Evolutionary conservation across 352 stramenopile species (phyloP).

Genomic region (Globisporangium splendens): DNA sequence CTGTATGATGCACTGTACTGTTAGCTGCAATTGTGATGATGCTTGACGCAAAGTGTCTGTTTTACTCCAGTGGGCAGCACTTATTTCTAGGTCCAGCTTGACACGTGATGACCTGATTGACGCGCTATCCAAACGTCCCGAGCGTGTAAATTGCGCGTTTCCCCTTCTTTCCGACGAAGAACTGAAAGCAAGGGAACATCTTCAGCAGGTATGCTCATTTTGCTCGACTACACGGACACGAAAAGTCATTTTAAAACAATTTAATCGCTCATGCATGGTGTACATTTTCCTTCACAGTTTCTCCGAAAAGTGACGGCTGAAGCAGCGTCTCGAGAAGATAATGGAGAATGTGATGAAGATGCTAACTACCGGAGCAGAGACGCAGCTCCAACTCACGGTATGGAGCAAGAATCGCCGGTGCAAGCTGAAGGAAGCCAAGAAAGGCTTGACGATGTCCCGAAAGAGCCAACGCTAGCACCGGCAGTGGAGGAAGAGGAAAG

Average conservation of each 20-base stretch:
- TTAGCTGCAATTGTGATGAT: background rate
- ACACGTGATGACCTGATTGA: slow-evolving; percentile 22
- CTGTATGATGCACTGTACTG: background rate
- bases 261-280: no score
- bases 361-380: background rate
- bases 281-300: background rate
- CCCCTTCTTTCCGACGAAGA: slow-evolving; percentile 43
- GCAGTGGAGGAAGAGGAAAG: no score
- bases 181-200: slow-evolving; percentile 19
- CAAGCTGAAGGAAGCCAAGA: background rate
- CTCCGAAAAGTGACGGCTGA: slow-evolving; percentile 2
- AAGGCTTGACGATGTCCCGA: no score
- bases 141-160: slow-evolving; percentile 51
- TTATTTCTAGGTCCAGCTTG: slow-evolving; percentile 52
- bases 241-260: no score
- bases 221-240: no score
- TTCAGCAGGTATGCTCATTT: slow-evolving; percentile 28
- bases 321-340: background rate
- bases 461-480: no score
- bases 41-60: background rate
- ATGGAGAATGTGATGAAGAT: background rate
- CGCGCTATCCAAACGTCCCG: slow-evolving; percentile 40
- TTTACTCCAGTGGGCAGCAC: slow-evolving; percentile 30
- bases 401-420: background rate
- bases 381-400: background rate